Base-by-base conservation (phyloP, 768 basidiomycete genomes). In the Boletus rufocinnamomeus region DNA sequence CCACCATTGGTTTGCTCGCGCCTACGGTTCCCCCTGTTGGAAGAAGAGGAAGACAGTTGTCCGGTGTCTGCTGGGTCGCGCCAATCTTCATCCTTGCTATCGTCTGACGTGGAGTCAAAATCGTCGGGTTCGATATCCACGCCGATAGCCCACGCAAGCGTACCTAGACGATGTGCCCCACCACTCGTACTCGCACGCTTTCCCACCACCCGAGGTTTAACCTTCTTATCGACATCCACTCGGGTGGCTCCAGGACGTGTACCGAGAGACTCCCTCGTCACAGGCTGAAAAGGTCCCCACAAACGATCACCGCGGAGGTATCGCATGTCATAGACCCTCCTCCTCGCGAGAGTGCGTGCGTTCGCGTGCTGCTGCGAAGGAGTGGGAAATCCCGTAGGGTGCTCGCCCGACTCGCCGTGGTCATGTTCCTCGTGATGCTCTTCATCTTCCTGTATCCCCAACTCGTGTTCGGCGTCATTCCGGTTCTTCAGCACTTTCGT, bases 301-400 rank as follows among this genome's bases (percentile, higher is more conserved):
- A 70, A 19, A 25, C 70, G 66, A 35, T 73, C 61, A 9, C 56
- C 65, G 6, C 65, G 60, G 23, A 74, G 60, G 44, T 72, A 72
- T 32, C 62, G 66, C 72, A 72, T 72, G 21, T 72, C 70, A 47
- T 72, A 72, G 13, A 70, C 72, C 44, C 70, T 60, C 43, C 72
- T 64, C 28, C 66, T 59, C 2, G 70, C 70, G 8, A 72, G 70
- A 5, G 32, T 50, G 27, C 70, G 70, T 11, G 72, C 70, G 10
- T 72, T 62, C n/a, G 57, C 51, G 1, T 61, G 49, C 25, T 71
- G 70, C 34, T 62, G 45, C 3, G 44, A 52, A 16, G 60, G 49
- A 0, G 52, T 56, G 2, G 59, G 67, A 54, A 71, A 70, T 27
- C 14, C 5, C 30, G 32, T 28, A 3, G 10, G 10, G 4, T 4